These are phyloP conservation scores for Pichia sp. DNA, from an alignment of 1,139 yeast species.

Conservation along the genomic window DNA sequence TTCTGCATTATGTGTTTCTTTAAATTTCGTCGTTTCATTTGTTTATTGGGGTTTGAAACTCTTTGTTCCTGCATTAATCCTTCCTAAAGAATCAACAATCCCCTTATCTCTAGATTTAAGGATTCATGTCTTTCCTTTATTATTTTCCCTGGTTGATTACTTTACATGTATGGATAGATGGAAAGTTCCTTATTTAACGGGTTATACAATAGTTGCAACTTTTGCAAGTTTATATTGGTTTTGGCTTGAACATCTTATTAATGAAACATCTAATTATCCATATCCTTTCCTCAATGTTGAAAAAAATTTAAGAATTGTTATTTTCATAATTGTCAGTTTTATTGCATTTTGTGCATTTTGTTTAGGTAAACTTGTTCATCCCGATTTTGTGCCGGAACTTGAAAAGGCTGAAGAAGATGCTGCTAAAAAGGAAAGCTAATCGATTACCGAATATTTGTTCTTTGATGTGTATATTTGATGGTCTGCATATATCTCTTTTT, in stretches of 20 bases:
- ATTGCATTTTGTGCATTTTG: slow-evolving; percentile 34
- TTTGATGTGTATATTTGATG: too few relatives aligned
- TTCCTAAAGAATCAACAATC: slow-evolving; percentile 33
- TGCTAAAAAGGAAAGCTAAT: not conserved
- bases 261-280: slow-evolving; percentile 47
- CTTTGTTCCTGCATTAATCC: slow-evolving; percentile 40
- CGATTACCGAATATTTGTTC: too few relatives aligned
- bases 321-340: slow-evolving; percentile 45
- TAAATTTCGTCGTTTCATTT: slow-evolving; percentile 52
- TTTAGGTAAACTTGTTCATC: slow-evolving; percentile 19
- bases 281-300: slow-evolving; percentile 59
- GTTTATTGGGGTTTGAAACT: slow-evolving; percentile 64
- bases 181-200: slow-evolving; percentile 35
- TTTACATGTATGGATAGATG: slow-evolving; percentile 48
- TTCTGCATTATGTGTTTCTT: slow-evolving; percentile 48
- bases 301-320: slow-evolving; percentile 37
- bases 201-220: slow-evolving; percentile 34
- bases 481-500: too few relatives aligned
- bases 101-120: slow-evolving; percentile 48
- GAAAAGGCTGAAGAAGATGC: slow-evolving; percentile 7
- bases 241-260: slow-evolving; percentile 43
- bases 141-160: slow-evolving; percentile 47
- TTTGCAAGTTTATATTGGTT: slow-evolving; percentile 49
- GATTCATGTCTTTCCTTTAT: slow-evolving; percentile 55
- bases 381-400: slow-evolving; percentile 10